Conservation (phyloP, 495 filamentous ascomycete genomes). For the Halenospora varia region DNA sequence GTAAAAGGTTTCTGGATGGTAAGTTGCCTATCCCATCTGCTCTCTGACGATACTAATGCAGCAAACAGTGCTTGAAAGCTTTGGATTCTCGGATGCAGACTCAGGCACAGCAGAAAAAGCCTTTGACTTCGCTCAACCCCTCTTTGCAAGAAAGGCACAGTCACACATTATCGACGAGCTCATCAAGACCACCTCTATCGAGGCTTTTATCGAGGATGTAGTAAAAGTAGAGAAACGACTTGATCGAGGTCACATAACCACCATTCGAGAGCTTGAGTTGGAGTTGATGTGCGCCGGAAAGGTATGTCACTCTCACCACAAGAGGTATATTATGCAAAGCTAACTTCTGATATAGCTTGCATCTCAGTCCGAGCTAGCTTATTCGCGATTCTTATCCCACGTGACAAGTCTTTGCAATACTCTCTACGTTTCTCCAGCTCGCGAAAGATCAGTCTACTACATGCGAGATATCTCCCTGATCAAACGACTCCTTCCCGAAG, state of each 20-base stretch:
- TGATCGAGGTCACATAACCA: slow-evolving; percentile 5
- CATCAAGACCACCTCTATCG: slow-evolving; percentile 10
- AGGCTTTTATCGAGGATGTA: slow-evolving; percentile 18
- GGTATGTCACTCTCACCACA: slow-evolving; percentile 7
- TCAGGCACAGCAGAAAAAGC: neutral
- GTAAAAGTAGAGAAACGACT: slow-evolving; percentile 8
- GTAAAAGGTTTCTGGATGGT: slow-evolving; percentile 21
- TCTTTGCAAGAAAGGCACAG: slow-evolving; percentile 7
- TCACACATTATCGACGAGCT: slow-evolving; percentile 16
- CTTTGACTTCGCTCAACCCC: slow-evolving; percentile 3
- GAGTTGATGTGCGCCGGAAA: slow-evolving; percentile 23
- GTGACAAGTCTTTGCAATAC: slow-evolving; percentile 13
- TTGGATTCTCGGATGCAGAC: neutral
- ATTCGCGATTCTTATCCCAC: slow-evolving; percentile 9
- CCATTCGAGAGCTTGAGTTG: slow-evolving; percentile 14
- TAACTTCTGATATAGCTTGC: slow-evolving; percentile 7
- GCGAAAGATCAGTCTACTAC: slow-evolving; percentile 2
- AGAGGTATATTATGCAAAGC: neutral
- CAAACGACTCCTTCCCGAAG: slow-evolving; percentile 18
- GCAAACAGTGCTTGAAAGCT: slow-evolving; percentile 16
- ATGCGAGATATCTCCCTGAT: slow-evolving; percentile 14
- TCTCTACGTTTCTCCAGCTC: slow-evolving; percentile 8
- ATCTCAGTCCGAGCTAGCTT: slow-evolving; percentile 12
- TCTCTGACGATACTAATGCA: neutral
- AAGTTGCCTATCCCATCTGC: neutral